Evolutionary conservation across 2,329 filamentous ascomycete genomes (phyloP).

Genomic region (Colletotrichum aenigma): DNA sequence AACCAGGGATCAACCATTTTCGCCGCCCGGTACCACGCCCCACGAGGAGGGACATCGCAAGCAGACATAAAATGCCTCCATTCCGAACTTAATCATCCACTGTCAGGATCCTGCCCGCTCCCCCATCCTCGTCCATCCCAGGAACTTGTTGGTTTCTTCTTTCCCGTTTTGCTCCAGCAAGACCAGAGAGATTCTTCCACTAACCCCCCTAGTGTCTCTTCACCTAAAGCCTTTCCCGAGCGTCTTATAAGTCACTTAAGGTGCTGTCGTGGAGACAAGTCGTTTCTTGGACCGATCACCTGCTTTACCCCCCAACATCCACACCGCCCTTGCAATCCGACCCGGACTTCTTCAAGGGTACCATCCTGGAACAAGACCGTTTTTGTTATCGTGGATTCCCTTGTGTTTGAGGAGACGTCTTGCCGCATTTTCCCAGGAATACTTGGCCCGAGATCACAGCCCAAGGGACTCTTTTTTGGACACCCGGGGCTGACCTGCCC

Average conservation of each 20-base stretch:
- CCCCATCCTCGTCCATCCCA: slow-evolving; percentile 20
- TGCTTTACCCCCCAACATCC: slow-evolving; percentile 14
- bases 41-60: slow-evolving; percentile 17
- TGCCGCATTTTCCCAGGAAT: slow-evolving; percentile 22
- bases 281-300: slow-evolving; percentile 24
- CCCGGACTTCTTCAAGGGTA: slow-evolving; percentile 16
- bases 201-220: slow-evolving; percentile 20
- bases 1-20: slow-evolving; percentile 21
- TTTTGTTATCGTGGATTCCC: slow-evolving; percentile 23
- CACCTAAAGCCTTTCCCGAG: slow-evolving; percentile 7
- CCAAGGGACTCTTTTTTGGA: slow-evolving; percentile 19
- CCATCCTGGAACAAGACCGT: slow-evolving; percentile 21
- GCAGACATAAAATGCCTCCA: slow-evolving; percentile 26
- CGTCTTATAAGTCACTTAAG: slow-evolving; percentile 18
- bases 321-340: slow-evolving; percentile 23
- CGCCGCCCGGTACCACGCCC: slow-evolving; percentile 8
- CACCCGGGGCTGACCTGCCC: slow-evolving; percentile 20
- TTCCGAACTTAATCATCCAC: slow-evolving; percentile 22
- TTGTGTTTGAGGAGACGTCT: slow-evolving; percentile 21
- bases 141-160: slow-evolving; percentile 21
- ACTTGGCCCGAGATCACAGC: slow-evolving; percentile 17
- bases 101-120: slow-evolving; percentile 16
- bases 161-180: slow-evolving; percentile 23
- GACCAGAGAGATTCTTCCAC: slow-evolving; percentile 19
- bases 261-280: slow-evolving; percentile 22